These are phyloP conservation scores for Euptelea pleiosperma DNA, from an alignment of 164 flowering plant species.

Conservation along the genomic window DNA sequence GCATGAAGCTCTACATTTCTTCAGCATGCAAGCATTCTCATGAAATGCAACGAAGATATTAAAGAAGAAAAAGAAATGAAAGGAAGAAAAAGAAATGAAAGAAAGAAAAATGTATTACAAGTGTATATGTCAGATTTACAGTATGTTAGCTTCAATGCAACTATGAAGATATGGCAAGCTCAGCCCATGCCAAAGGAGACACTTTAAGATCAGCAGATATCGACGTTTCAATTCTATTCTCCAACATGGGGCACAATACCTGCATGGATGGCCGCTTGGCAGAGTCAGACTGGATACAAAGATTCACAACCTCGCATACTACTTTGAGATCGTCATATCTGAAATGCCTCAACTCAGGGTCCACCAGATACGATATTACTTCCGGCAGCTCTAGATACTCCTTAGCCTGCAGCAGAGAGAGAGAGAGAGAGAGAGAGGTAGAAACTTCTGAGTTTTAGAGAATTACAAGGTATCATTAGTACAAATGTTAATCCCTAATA, in stretches of 20 bases:
- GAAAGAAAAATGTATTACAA: constrained; percentile 17
- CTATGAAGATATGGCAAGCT: constrained; percentile 74
- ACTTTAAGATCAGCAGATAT: constrained; percentile 57
- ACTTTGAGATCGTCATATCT: constrained; percentile 63
- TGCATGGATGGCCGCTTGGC: constrained; percentile 52
- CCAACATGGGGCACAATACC: constrained; percentile 54
- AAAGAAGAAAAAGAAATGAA: no score
- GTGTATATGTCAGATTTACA: no score
- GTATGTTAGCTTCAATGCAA: constrained; percentile 32
- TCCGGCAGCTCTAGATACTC: constrained; percentile 70
- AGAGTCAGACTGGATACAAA: constrained; percentile 51
- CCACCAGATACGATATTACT: constrained; percentile 62
- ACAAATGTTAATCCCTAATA: no score
- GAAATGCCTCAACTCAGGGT: constrained; percentile 73
- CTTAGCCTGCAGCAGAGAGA: constrained; percentile 55
- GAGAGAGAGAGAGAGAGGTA: no score
- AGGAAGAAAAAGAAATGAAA: constrained; percentile 6
- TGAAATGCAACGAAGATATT: no score
- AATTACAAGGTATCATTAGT: no score
- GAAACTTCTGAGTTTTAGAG: no score
- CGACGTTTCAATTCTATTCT: constrained; percentile 60
- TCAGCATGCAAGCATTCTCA: constrained; percentile 28
- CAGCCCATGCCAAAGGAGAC: constrained; percentile 95
- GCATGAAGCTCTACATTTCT: not conserved
- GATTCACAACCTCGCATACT: constrained; percentile 63